phyloP scores from a whole-genome alignment of 441 rosid species.

The Populus hybrid region DNA sequence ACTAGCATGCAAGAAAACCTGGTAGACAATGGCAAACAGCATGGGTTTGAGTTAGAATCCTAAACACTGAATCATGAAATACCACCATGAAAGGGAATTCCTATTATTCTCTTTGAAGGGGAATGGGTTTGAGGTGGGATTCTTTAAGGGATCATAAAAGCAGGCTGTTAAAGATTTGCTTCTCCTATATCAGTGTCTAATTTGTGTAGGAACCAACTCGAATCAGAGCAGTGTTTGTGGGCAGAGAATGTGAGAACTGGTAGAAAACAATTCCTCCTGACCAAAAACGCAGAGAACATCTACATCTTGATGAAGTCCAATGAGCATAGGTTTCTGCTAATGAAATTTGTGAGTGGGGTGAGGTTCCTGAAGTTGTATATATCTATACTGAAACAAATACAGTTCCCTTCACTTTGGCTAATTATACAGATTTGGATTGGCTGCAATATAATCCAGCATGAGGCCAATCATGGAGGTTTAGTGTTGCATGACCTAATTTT shows the following conservation, averaged over 20 bases:
- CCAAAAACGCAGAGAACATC: not conserved
- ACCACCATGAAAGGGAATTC: not conserved
- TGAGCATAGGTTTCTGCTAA: not conserved
- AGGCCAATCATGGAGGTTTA: not conserved
- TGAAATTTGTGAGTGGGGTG: not conserved
- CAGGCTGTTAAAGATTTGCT: not conserved
- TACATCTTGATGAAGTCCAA: not conserved
- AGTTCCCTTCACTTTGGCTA: not conserved
- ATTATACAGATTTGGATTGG: not conserved
- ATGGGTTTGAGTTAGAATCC: not conserved
- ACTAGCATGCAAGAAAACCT: not conserved
- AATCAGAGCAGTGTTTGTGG: not conserved
- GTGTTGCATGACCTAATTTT: not conserved
- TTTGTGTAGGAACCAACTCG: not conserved
- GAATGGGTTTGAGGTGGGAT: not conserved
- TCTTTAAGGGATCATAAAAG: not conserved
- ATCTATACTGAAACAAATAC: not conserved
- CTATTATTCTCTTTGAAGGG: not conserved
- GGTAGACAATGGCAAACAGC: not conserved
- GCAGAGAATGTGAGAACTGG: not conserved
- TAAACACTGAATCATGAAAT: not conserved
- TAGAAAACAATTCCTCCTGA: not conserved
- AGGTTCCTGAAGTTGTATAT: not conserved
- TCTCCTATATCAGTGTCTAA: not conserved
- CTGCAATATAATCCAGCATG: not conserved